Conservation (phyloP, 116 monocot genomes). For the Trichopus zeylanicus region DNA sequence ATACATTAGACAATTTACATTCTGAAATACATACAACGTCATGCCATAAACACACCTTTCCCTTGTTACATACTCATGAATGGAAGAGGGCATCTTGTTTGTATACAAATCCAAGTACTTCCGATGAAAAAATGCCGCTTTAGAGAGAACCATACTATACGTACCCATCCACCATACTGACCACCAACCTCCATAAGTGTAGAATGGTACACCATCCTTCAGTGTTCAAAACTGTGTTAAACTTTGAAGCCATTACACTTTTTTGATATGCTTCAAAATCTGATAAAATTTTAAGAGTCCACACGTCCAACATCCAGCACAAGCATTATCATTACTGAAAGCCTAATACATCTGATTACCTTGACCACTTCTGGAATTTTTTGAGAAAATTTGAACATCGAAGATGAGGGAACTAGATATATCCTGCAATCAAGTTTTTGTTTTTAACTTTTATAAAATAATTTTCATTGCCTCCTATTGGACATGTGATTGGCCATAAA, state of each 20-base stretch:
- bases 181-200: conserved; percentile 62
- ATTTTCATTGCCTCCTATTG: too few relatives aligned
- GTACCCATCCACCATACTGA: conserved; percentile 67
- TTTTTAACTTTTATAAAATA: too few relatives aligned
- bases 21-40: neutral
- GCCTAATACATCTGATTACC: too few relatives aligned
- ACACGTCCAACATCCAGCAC: too few relatives aligned
- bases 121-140: conserved; percentile 60
- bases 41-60: conserved; percentile 33
- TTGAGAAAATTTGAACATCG: too few relatives aligned
- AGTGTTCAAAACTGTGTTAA: conserved; percentile 3
- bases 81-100: conserved; percentile 35
- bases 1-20: neutral
- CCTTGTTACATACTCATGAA: conserved; percentile 40
- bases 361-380: too few relatives aligned
- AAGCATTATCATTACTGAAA: too few relatives aligned
- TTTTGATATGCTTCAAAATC: neutral
- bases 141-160: conserved; percentile 69
- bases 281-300: too few relatives aligned
- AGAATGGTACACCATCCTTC: conserved; percentile 22
- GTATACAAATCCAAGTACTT: conserved; percentile 54
- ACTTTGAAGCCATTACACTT: neutral
- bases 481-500: too few relatives aligned
- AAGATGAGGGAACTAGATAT: too few relatives aligned
- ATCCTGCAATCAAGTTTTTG: too few relatives aligned